Conservation (phyloP, 495 filamentous ascomycete genomes). For the Stereocaulon alpinum region DNA sequence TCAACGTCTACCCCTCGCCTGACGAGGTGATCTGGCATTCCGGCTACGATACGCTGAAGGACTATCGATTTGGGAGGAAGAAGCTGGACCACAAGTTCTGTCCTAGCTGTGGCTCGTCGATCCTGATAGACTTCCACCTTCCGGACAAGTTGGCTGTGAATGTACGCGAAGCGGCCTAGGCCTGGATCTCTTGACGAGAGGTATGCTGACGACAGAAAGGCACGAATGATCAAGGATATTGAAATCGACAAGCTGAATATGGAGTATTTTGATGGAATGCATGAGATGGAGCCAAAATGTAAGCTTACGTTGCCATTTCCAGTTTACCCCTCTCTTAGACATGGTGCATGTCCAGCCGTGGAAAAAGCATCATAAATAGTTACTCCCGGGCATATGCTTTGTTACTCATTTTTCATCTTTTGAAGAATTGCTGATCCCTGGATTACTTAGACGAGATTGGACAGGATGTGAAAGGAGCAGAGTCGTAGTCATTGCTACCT, state of each 20-base stretch:
- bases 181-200: too few species aligned
- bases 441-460: too few species aligned
- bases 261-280: slow-evolving; percentile 26
- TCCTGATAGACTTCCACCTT: slow-evolving; percentile 26
- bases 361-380: too few species aligned
- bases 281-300: slow-evolving; percentile 23
- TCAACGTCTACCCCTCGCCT: slow-evolving; percentile 30
- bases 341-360: too few species aligned
- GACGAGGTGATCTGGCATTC: slow-evolving; percentile 24
- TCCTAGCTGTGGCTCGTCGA: slow-evolving; percentile 30
- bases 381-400: too few species aligned
- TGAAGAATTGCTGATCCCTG: too few species aligned
- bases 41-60: slow-evolving; percentile 22
- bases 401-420: too few species aligned
- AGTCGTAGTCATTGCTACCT: too few species aligned
- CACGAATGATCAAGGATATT: slow-evolving; percentile 26
- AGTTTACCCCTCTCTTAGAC: too few species aligned
- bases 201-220: slow-evolving; percentile 17
- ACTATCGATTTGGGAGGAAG: slow-evolving; percentile 31
- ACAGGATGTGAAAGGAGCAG: too few species aligned
- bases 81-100: slow-evolving; percentile 35
- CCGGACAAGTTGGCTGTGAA: slow-evolving; percentile 9
- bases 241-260: slow-evolving; percentile 26
- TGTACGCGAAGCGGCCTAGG: not conserved
- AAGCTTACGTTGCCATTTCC: not conserved